Conservation (phyloP, 2,329 filamentous ascomycete genomes). For the Shiraia sp. region DNA sequence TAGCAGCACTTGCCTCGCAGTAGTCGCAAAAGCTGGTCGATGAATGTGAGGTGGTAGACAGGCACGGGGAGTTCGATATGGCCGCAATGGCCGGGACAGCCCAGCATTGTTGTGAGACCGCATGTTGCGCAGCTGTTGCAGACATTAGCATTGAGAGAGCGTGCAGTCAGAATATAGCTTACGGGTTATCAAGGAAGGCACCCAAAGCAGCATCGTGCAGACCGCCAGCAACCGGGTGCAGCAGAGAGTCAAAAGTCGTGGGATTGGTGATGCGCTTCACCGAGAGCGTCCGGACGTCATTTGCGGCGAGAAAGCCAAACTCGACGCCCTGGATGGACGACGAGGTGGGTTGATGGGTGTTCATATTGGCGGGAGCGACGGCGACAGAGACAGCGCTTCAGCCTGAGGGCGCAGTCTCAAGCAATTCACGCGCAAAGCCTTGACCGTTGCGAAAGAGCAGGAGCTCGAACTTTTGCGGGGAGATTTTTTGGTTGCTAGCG, state of each 20-base stretch:
- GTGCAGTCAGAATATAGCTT: constrained; percentile 33
- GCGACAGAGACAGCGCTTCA: constrained; percentile 7
- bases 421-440: constrained; percentile 17
- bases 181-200: constrained; percentile 84
- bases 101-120: constrained; percentile 71
- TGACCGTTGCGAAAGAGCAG: constrained; percentile 7
- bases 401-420: constrained; percentile 17
- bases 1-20: constrained; percentile 88
- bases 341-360: constrained; percentile 71
- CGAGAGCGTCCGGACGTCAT: constrained; percentile 86
- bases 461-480: constrained; percentile 29
- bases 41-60: constrained; percentile 95
- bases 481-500: not conserved
- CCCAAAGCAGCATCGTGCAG: constrained; percentile 92
- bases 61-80: constrained; percentile 93
- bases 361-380: constrained; percentile 43
- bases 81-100: constrained; percentile 89
- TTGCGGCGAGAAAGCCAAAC: constrained; percentile 80
- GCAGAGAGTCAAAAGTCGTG: constrained; percentile 88
- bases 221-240: constrained; percentile 87
- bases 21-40: constrained; percentile 86
- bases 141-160: constrained; percentile 8
- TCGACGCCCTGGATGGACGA: constrained; percentile 85
- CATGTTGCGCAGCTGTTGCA: constrained; percentile 83
- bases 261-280: constrained; percentile 94